Conservation (phyloP, 2,329 filamentous ascomycete genomes). For the Neonectria hederae region DNA sequence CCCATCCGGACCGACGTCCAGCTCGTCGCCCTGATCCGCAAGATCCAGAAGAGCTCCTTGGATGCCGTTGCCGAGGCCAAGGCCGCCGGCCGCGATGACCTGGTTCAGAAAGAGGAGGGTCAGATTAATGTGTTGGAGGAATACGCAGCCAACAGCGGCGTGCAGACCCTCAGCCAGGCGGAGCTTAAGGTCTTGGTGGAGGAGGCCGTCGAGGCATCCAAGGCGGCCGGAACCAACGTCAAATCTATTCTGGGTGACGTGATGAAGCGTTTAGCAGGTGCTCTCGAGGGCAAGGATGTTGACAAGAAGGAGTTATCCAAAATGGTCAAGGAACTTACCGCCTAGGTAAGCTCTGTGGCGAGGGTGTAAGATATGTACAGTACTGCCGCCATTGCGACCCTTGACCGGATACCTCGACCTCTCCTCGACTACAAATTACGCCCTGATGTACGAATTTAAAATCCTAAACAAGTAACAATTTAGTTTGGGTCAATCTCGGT, state of each 20-base stretch:
- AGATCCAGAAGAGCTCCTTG: slow-evolving; percentile 65
- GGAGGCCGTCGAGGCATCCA: slow-evolving; percentile 61
- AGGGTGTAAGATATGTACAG: slow-evolving; percentile 41
- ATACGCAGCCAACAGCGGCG: slow-evolving; percentile 68
- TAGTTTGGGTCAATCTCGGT: not conserved
- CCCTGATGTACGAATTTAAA: slow-evolving; percentile 17
- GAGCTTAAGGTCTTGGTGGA: slow-evolving; percentile 66
- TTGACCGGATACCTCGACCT: slow-evolving; percentile 15
- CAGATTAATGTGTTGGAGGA: slow-evolving; percentile 73
- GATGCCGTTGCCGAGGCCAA: slow-evolving; percentile 72
- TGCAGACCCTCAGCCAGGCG: slow-evolving; percentile 66
- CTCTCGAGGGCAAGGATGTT: slow-evolving; percentile 70
- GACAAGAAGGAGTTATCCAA: slow-evolving; percentile 69
- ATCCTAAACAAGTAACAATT: not conserved
- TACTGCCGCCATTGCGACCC: slow-evolving; percentile 22
- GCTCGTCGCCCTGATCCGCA: slow-evolving; percentile 73
- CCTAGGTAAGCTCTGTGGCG: slow-evolving; percentile 21
- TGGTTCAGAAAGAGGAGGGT: slow-evolving; percentile 74
- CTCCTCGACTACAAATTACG: slow-evolving; percentile 23
- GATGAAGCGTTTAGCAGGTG: slow-evolving; percentile 67
- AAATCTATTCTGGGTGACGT: slow-evolving; percentile 67
- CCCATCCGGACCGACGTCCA: slow-evolving; percentile 78
- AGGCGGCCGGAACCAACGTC: slow-evolving; percentile 53
- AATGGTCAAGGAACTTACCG: slow-evolving; percentile 64
- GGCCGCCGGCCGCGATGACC: slow-evolving; percentile 70